A percentile compares a stretch with the other conserved stretches of the same genome.
Evolutionary conservation across 257 asterid genomes (phyloP).

Genomic region (Salvia splendens): DNA sequence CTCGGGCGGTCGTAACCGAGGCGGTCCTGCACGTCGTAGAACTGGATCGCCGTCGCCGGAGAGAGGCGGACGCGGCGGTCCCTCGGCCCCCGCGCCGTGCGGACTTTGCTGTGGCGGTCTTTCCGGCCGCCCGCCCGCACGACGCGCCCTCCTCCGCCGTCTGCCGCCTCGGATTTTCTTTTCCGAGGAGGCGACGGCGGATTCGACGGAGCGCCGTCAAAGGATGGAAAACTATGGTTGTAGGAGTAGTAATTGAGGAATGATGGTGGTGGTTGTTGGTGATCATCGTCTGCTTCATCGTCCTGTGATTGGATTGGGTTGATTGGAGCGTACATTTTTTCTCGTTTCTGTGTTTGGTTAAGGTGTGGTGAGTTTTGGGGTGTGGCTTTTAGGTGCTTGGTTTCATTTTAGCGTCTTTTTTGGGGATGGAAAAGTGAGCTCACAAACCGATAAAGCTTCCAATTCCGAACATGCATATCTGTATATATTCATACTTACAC

Average conservation of each 20-base stretch:
- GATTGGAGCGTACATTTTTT: conserved; percentile 32
- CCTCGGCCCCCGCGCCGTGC: conserved; percentile 53
- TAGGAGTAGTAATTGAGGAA: neutral
- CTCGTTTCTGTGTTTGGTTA: neutral
- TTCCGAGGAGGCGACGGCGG: conserved; percentile 5
- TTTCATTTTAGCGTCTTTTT: conserved; percentile 23
- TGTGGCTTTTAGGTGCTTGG: conserved; percentile 21
- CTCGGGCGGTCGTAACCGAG: conserved; percentile 59
- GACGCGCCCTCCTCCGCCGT: conserved; percentile 31
- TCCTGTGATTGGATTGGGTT: conserved; percentile 32
- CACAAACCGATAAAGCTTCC: conserved; percentile 20
- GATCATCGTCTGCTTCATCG: conserved; percentile 32
- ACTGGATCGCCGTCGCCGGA: conserved; percentile 54
- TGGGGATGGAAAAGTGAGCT: conserved; percentile 33
- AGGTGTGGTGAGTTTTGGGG: neutral
- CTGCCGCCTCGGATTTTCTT: conserved; percentile 28
- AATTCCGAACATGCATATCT: neutral
- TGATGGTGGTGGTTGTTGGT: conserved; percentile 11
- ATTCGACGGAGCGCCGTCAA: neutral
- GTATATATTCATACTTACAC: neutral
- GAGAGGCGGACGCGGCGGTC: conserved; percentile 58
- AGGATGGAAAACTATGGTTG: neutral
- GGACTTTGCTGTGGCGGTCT: conserved; percentile 60
- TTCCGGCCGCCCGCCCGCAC: conserved; percentile 38
- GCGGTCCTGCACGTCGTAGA: conserved; percentile 63